Evolutionary conservation across 2,329 filamentous ascomycete genomes (phyloP).

Genomic region (Alternaria dauci): DNA sequence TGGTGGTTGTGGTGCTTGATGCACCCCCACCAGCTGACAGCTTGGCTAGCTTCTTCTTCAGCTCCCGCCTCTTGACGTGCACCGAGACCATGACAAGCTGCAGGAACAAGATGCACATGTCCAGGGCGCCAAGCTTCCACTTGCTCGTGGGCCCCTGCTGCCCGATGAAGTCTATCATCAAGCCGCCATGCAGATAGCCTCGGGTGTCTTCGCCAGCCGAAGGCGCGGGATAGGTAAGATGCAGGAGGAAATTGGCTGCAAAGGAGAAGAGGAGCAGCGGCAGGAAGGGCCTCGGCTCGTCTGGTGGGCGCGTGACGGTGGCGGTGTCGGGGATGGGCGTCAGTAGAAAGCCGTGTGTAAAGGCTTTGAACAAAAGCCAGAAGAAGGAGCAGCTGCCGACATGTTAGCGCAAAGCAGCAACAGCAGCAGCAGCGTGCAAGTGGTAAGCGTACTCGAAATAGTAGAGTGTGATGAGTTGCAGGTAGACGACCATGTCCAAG

Average conservation of each 20-base stretch:
- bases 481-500: conserved; percentile 68
- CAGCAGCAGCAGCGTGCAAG: not conserved
- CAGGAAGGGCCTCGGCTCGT: conserved; percentile 62
- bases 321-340: conserved; percentile 64
- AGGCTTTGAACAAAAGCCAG: conserved; percentile 63
- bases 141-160: conserved; percentile 66
- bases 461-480: conserved; percentile 68
- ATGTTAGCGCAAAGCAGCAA: conserved; percentile 5
- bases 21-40: conserved; percentile 31
- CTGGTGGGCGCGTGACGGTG: conserved; percentile 54
- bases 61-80: conserved; percentile 60
- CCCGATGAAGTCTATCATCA: conserved; percentile 72
- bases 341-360: conserved; percentile 66
- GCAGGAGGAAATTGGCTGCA: conserved; percentile 64
- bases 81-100: conserved; percentile 67
- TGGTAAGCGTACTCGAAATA: conserved; percentile 66
- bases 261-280: conserved; percentile 64
- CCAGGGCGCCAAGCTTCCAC: conserved; percentile 61
- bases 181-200: conserved; percentile 67
- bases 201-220: conserved; percentile 58
- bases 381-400: conserved; percentile 64
- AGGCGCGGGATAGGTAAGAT: conserved; percentile 54
- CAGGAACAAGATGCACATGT: conserved; percentile 62
- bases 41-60: conserved; percentile 51
- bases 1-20: conserved; percentile 9